phyloP scores from a whole-genome alignment of 768 basidiomycete species.

The Lentinula sp. region DNA sequence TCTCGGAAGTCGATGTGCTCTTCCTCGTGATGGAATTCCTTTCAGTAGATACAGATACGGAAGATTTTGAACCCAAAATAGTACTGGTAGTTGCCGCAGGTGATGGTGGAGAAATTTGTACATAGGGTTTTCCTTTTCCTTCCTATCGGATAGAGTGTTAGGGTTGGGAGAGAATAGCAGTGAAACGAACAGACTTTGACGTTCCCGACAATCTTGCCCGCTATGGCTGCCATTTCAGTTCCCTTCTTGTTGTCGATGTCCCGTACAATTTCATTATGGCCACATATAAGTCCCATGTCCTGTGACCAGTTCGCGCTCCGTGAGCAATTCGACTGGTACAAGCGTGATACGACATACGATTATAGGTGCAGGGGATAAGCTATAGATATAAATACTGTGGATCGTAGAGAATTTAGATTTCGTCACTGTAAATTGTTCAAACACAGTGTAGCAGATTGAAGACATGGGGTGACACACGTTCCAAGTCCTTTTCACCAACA shows the following conservation, averaged over 20 bases:
- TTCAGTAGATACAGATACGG: not conserved
- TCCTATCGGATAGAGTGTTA: not conserved
- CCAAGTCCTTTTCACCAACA: slow-evolving; percentile 58
- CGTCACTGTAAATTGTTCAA: slow-evolving; percentile 31
- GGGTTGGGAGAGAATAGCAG: not conserved
- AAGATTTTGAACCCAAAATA: not conserved
- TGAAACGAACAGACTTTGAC: slow-evolving; percentile 34
- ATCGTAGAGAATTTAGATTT: slow-evolving; percentile 48
- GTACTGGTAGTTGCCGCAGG: slow-evolving; percentile 32
- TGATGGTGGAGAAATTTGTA: slow-evolving; percentile 19
- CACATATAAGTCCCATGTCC: slow-evolving; percentile 42
- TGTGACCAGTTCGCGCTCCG: slow-evolving; percentile 12
- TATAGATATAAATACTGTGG: slow-evolving; percentile 62
- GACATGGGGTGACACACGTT: slow-evolving; percentile 39
- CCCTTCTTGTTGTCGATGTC: slow-evolving; percentile 35
- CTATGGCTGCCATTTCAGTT: slow-evolving; percentile 27
- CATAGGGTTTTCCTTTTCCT: slow-evolving; percentile 1
- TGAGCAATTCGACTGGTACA: not conserved
- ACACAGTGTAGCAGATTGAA: not conserved
- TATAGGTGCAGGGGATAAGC: slow-evolving; percentile 60
- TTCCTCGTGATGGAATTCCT: slow-evolving; percentile 13
- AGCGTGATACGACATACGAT: slow-evolving; percentile 36
- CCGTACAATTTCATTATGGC: slow-evolving; percentile 28
- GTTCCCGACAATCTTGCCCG: slow-evolving; percentile 45
- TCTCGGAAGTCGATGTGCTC: slow-evolving; percentile 16